Base-by-base conservation (phyloP, 768 basidiomycete genomes). In the Suillus clintonianus region DNA sequence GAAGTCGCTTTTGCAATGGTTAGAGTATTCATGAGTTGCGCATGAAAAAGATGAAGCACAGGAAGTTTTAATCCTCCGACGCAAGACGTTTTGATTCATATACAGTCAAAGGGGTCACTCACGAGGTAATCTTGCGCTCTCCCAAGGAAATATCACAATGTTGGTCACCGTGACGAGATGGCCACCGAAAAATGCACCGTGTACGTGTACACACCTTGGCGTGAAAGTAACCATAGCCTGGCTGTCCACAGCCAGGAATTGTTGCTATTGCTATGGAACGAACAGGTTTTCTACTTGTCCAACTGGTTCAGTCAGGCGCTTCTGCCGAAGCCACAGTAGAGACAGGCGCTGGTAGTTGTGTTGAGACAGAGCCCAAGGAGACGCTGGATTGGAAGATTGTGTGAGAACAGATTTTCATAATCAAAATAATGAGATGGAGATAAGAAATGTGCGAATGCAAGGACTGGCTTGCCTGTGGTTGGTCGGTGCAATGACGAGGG, bases 251-350 rank as follows among this genome's bases (percentile, higher is more conserved):
- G 11, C 32, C 51, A 32, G 51, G 34, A 34, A 53, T 53, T 53
- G 51, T 53, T 53, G 11, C 10, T 70, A 74, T 22, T 94, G 85
- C 69, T 87, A 0, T 85, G 93, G 93, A 10, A 96, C 81, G 66
- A 89, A 96, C 1, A 94, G 87, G 8, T 95, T 85, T 74, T 94
- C 92, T 41, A 86, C 82, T 60, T 87, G 83, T 41, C 56, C 39
- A 27, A 19, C 11, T 47, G 10, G 45, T 10, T 5, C 34, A 24
- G 6, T 57, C 56, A 13, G 10, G 17, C 4, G 56, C 56, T 24
- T 39, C 55, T 39, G 15, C 14, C 9, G 22, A 7, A 14, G 14
- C 36, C 8, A 24, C n/a, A 14, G 17, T 17, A 17, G 56, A 30
- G 24, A 24, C 6, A 11, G 24, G 17, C 24, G 27, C 30, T 11